Percentiles rank a stretch among this genome's conserved stretches.
phyloP scores from a whole-genome alignment of 2,329 filamentous ascomycete genomes.

The Monosporascus sp. region DNA sequence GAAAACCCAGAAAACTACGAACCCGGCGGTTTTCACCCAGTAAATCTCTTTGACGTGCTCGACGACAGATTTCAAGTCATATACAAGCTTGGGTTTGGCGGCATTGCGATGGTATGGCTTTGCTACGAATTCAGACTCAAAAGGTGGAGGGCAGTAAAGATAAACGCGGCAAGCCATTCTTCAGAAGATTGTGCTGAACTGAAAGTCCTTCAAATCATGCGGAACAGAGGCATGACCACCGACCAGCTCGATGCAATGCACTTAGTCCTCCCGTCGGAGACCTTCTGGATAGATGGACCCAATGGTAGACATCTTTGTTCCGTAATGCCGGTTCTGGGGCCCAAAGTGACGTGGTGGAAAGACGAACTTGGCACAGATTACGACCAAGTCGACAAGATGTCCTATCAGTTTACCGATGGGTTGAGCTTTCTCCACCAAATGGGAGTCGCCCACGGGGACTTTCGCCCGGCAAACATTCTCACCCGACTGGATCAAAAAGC shows the following conservation, averaged over 20 bases:
- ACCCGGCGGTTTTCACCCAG: background rate
- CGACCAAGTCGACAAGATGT: background rate
- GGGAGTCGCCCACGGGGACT: background rate
- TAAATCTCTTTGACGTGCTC: background rate
- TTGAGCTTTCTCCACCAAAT: background rate
- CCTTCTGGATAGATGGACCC: slow-evolving; percentile 1
- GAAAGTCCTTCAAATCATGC: background rate
- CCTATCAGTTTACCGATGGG: background rate
- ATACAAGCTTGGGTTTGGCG: background rate
- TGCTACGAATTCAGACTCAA: background rate
- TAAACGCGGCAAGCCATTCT: background rate
- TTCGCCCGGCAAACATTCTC: background rate
- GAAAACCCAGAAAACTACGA: background rate
- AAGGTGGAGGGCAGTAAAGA: slow-evolving; percentile 1
- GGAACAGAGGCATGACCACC: background rate
- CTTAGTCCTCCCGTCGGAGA: background rate
- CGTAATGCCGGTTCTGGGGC: background rate
- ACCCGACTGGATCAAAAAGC: background rate
- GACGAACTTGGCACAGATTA: background rate
- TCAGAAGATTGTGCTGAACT: background rate
- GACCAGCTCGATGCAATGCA: background rate
- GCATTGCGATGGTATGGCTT: background rate
- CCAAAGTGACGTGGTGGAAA: background rate
- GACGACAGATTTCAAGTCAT: background rate
- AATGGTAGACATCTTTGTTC: background rate